Evolutionary conservation across 148 eudicot species (phyloP).

Genomic region (Rhododendron molle): DNA sequence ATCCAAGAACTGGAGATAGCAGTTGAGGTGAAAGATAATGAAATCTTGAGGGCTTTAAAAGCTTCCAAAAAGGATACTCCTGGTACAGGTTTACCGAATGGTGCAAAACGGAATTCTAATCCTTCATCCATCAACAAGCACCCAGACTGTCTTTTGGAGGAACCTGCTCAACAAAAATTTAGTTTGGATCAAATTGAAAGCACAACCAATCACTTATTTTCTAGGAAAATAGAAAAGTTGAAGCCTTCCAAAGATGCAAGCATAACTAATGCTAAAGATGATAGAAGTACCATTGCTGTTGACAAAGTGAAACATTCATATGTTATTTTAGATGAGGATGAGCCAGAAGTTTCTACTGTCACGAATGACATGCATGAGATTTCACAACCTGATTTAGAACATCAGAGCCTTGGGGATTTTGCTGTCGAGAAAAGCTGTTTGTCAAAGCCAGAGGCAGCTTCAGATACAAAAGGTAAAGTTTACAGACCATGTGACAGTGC

Average conservation of each 20-base stretch:
- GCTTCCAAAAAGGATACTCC: slow-evolving; percentile 34
- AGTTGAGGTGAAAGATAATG: slow-evolving; percentile 74
- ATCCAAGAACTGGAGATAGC: slow-evolving; percentile 64
- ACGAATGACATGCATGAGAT: slow-evolving; percentile 1
- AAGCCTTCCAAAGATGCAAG: slow-evolving; percentile 14
- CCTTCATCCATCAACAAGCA: slow-evolving; percentile 21
- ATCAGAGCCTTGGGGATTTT: neutral
- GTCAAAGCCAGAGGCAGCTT: slow-evolving; percentile 15
- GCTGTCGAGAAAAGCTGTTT: slow-evolving; percentile 14
- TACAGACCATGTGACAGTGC: slow-evolving; percentile 17
- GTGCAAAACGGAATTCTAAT: slow-evolving; percentile 11
- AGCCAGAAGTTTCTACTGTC: slow-evolving; percentile 15
- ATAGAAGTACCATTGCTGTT: slow-evolving; percentile 5
- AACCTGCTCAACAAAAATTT: slow-evolving; percentile 23
- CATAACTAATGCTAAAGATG: slow-evolving; percentile 19
- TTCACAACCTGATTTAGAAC: neutral
- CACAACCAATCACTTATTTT: slow-evolving; percentile 7
- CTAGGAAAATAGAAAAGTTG: slow-evolving; percentile 23
- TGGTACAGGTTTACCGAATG: slow-evolving; percentile 4
- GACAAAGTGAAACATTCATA: slow-evolving; percentile 20
- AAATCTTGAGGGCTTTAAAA: slow-evolving; percentile 53
- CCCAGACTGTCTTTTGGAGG: slow-evolving; percentile 21
- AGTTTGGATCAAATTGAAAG: slow-evolving; percentile 38
- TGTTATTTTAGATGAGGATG: slow-evolving; percentile 24
- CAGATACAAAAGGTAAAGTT: slow-evolving; percentile 19